A percentile compares a stretch with the other conserved stretches of the same genome.
Evolutionary conservation across 2,329 filamentous ascomycete genomes (phyloP).

Genomic region (Neofusicoccum umdonicola): DNA sequence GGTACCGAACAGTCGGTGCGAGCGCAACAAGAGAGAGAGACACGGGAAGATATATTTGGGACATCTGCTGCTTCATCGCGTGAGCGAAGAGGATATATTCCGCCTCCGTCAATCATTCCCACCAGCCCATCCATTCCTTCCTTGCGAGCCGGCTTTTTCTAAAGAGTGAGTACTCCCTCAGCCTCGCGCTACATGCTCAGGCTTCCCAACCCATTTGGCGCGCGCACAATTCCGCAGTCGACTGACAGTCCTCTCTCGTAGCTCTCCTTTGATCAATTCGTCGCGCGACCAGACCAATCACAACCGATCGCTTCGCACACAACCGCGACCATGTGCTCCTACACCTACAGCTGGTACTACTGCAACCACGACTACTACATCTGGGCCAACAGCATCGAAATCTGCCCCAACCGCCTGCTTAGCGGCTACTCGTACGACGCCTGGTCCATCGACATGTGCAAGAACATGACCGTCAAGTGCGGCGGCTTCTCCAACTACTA

Average conservation of each 20-base stretch:
- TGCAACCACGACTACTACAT: conserved; percentile 51
- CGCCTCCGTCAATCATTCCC: not conserved
- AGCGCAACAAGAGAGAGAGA: not conserved
- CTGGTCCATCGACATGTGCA: conserved; percentile 50
- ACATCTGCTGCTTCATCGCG: not conserved
- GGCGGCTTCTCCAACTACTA: conserved; percentile 46
- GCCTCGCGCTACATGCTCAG: not conserved
- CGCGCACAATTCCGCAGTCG: not conserved
- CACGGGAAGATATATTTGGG: not conserved
- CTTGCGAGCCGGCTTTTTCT: not conserved
- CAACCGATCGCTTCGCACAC: not conserved
- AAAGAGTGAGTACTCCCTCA: not conserved
- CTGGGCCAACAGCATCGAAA: conserved; percentile 46
- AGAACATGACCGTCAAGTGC: conserved; percentile 41
- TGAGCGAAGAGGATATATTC: not conserved
- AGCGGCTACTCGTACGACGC: conserved; percentile 48
- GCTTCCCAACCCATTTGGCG: not conserved
- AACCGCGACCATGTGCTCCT: conserved; percentile 41
- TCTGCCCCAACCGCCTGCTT: conserved; percentile 45
- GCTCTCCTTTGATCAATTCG: not conserved
- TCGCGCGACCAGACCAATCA: not conserved
- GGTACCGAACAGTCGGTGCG: not conserved
- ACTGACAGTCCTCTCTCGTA: not conserved
- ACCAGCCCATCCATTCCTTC: not conserved
- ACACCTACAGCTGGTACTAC: conserved; percentile 49